A percentile compares a stretch with the other conserved stretches of the same genome.
Evolutionary conservation across 139 green algal genomes (phyloP).

Genomic region (Edaphochlamys debaryana): DNA sequence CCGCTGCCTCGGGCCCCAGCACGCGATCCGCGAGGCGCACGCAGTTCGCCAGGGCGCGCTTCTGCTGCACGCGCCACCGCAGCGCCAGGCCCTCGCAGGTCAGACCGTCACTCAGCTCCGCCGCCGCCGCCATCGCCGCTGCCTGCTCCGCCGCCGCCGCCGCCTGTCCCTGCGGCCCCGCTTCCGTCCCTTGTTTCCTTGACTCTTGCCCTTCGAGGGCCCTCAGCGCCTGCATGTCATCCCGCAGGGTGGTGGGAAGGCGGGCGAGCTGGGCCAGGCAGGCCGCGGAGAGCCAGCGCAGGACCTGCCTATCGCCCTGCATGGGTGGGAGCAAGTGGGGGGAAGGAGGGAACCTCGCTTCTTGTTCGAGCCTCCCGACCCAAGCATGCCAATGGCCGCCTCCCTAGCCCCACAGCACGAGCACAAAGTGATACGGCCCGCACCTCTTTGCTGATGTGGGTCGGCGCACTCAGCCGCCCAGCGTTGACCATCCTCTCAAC

Average conservation of each 20-base stretch:
- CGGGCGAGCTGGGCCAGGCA: constrained; percentile 7
- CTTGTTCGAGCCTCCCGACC: not conserved
- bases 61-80: constrained; percentile 23
- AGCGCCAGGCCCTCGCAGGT: constrained; percentile 16
- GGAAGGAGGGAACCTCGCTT: not conserved
- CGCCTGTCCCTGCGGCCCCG: not conserved
- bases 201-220: not conserved
- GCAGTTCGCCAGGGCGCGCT: constrained; percentile 5
- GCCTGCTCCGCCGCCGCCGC: not conserved
- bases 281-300: constrained; percentile 16
- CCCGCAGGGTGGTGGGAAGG: constrained; percentile 3
- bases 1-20: too few relatives aligned
- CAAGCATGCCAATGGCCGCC: not conserved
- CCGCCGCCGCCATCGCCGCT: not conserved
- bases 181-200: not conserved
- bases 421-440: too few relatives aligned
- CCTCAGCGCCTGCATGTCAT: constrained; percentile 3
- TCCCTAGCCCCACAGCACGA: not conserved
- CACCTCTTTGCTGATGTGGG: too few relatives aligned
- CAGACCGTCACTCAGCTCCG: not conserved
- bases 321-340: not conserved
- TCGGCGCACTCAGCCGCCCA: too few relatives aligned
- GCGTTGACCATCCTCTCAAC: too few relatives aligned
- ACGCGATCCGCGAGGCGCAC: too few relatives aligned
- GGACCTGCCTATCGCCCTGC: constrained; percentile 7